Evolutionary conservation across 2,329 filamentous ascomycete genomes (phyloP), one percentile per base, ranked within the genome.

Genomic region (Alternaria rosae): DNA sequence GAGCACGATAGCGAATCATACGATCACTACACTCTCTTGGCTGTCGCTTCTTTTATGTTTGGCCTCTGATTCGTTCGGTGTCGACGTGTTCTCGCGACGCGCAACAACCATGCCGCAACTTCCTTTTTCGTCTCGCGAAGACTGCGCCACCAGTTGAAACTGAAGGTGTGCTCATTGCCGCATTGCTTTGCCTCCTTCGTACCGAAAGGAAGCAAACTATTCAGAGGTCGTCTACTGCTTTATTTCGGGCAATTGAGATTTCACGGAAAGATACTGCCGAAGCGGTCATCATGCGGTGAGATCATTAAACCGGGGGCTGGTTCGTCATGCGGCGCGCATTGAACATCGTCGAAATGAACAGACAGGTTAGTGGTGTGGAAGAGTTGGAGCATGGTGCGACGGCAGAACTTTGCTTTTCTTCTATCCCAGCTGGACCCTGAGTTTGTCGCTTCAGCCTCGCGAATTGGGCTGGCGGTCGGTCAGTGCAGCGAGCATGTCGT

Each of bases 401-500:
- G 51, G 54, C 59, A 26, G 38, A 52, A 54, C 56, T 62, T 65
- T 65, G 41, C 54, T 57, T 43, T 61, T 67, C n/a, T 57, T 54
- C 28, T 61, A 28, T 52, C 55, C 41, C 61, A 64, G 61, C 53
- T 45, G 55, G 68, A 60, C 52, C 51, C 64, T 44, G 59, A 59
- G 61, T 59, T 53, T 55, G 60, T 65, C 61, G 63, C 57, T 41
- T 53, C 32, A 30, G 5, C 12, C 8, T 52, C 47, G 54, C 2
- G 11, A 35, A 35, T 53, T 48, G 21, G 47, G 55, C 23, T 25
- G 28, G 35, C 8, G 41, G 47, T 55, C 44, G 50, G 68, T 64
- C 65, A 45, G 68, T 70, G 63, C 59, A 53, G 28, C 28, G 30
- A 42, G 51, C 45, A 66, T 73, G 70, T 72, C 70, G 70, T 74